phyloP scores from a whole-genome alignment of 2,329 filamentous ascomycete genomes.

The Fonsecaea erecta region DNA sequence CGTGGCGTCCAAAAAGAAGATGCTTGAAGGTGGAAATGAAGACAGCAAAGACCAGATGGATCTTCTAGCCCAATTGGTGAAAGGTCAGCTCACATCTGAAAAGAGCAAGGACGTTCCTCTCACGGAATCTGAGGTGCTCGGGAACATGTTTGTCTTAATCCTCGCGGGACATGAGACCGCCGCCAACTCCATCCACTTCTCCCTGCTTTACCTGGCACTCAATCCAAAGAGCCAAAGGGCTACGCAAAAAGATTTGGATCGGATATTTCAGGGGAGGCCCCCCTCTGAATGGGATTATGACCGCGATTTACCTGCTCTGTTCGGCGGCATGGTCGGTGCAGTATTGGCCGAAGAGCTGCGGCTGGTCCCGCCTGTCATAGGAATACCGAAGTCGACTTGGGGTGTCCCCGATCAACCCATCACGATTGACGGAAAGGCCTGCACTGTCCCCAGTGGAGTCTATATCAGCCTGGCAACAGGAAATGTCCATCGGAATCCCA shows the following conservation, averaged over 20 bases:
- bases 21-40: conserved; percentile 45
- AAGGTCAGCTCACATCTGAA: conserved; percentile 46
- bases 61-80: conserved; percentile 60
- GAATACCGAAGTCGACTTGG: conserved; percentile 70
- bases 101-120: conserved; percentile 30
- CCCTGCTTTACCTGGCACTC: conserved; percentile 69
- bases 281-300: conserved; percentile 74
- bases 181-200: conserved; percentile 74
- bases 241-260: conserved; percentile 71
- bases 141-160: conserved; percentile 56
- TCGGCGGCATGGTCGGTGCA: conserved; percentile 72
- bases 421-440: conserved; percentile 61
- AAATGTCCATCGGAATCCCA: conserved; percentile 69
- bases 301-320: conserved; percentile 64
- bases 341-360: conserved; percentile 79
- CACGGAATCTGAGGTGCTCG: conserved; percentile 34
- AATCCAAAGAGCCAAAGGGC: conserved; percentile 66
- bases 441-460: conserved; percentile 62
- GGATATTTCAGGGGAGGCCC: conserved; percentile 54
- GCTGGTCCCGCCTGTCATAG: conserved; percentile 70
- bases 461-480: conserved; percentile 62
- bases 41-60: conserved; percentile 56
- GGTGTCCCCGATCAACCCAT: conserved; percentile 56
- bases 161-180: conserved; percentile 82
- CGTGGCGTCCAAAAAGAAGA: conserved; percentile 63